phyloP scores from a whole-genome alignment of 805 yeast species.

The Zygosaccharomyces lentus region DNA sequence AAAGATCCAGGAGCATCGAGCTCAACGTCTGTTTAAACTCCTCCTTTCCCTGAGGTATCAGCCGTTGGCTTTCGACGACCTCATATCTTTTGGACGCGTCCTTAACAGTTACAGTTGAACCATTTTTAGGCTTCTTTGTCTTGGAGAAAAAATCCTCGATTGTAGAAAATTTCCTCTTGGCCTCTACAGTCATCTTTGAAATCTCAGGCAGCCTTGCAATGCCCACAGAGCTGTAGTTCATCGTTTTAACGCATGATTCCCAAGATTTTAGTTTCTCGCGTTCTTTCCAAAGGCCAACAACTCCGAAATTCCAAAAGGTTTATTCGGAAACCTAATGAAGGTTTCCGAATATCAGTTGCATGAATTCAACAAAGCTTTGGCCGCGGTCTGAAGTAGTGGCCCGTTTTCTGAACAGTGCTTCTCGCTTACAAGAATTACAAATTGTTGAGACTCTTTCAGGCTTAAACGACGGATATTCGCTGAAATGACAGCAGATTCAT shows the following conservation, averaged over 20 bases:
- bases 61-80: background rate
- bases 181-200: slow-evolving; percentile 11
- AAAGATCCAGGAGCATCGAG: slow-evolving; percentile 32
- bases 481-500: slow-evolving; percentile 5
- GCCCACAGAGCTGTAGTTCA: background rate
- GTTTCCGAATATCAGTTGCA: background rate
- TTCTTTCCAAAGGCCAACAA: background rate
- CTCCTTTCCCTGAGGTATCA: slow-evolving; percentile 6
- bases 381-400: background rate
- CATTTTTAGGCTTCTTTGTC: slow-evolving; percentile 5
- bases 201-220: background rate
- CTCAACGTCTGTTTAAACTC: slow-evolving; percentile 14
- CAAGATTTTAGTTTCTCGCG: slow-evolving; percentile 2
- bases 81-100: slow-evolving; percentile 7
- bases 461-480: background rate
- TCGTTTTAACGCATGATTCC: background rate
- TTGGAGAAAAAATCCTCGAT: slow-evolving; percentile 23
- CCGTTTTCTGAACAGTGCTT: background rate
- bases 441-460: background rate
- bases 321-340: background rate
- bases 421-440: background rate
- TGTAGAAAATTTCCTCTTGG: slow-evolving; percentile 14
- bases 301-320: background rate
- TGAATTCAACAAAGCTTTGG: background rate
- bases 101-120: background rate